Evolutionary conservation across 2,329 filamentous ascomycete genomes (phyloP).

Genomic region (Aureobasidium sp.): DNA sequence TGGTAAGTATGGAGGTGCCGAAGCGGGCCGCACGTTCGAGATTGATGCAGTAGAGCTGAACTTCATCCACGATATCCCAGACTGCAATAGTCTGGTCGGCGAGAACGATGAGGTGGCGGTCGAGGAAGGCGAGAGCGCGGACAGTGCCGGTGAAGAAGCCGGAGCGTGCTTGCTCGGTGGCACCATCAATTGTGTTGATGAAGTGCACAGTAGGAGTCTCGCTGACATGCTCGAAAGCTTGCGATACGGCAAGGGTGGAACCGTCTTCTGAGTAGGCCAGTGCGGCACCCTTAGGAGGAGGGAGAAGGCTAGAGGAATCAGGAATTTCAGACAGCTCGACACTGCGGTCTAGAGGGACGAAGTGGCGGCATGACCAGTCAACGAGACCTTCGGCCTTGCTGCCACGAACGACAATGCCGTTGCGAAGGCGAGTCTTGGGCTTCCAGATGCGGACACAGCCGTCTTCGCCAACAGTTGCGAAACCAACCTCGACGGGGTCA

Average conservation of each 20-base stretch:
- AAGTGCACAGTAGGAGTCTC: slow-evolving; percentile 60
- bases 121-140: slow-evolving; percentile 57
- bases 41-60: slow-evolving; percentile 57
- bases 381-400: slow-evolving; percentile 50
- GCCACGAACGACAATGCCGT: slow-evolving; percentile 57
- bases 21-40: slow-evolving; percentile 34
- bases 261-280: slow-evolving; percentile 77
- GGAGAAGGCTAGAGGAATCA: background rate
- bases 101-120: slow-evolving; percentile 64
- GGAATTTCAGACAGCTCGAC: slow-evolving; percentile 10
- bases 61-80: slow-evolving; percentile 76
- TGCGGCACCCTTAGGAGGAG: slow-evolving; percentile 44
- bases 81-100: slow-evolving; percentile 64
- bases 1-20: slow-evolving; percentile 51
- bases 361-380: slow-evolving; percentile 61
- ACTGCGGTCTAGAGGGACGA: slow-evolving; percentile 26
- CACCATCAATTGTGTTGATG: slow-evolving; percentile 62
- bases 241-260: slow-evolving; percentile 62
- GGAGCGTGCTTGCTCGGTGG: slow-evolving; percentile 56
- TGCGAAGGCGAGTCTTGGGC: slow-evolving; percentile 58
- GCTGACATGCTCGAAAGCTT: slow-evolving; percentile 31
- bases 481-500: slow-evolving; percentile 59
- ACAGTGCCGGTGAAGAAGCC: slow-evolving; percentile 57
- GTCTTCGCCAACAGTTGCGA: slow-evolving; percentile 80
- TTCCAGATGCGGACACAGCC: slow-evolving; percentile 71